Percentiles rank a stretch among this genome's conserved stretches.
Evolutionary conservation across 345 rosid genomes (phyloP).

Genomic region (Eucalyptus sp.): DNA sequence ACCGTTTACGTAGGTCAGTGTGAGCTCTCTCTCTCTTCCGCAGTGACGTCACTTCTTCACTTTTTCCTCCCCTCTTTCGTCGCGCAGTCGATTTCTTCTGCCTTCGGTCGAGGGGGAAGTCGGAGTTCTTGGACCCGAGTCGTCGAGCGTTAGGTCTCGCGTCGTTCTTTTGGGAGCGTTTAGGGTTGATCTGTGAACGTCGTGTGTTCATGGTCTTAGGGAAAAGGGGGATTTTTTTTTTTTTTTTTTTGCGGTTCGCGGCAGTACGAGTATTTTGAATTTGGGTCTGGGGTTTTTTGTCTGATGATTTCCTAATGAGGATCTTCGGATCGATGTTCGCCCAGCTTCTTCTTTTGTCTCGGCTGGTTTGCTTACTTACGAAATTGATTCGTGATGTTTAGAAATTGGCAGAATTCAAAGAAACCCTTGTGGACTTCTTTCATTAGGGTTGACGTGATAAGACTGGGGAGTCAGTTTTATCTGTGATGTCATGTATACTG

Average conservation of each 20-base stretch:
- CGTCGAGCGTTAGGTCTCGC: neutral
- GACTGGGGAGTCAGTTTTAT: neutral
- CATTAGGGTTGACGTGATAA: neutral
- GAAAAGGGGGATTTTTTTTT: neutral
- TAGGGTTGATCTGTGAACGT: neutral
- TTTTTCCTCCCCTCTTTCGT: neutral
- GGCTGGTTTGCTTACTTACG: neutral
- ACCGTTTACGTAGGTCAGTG: constrained; percentile 44
- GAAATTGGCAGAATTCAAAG: neutral
- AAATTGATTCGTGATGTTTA: neutral
- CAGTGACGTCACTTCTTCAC: neutral
- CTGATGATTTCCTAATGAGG: neutral
- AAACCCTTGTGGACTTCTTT: neutral
- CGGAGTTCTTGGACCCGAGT: neutral
- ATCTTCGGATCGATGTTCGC: neutral
- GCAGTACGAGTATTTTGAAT: neutral
- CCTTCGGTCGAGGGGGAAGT: neutral
- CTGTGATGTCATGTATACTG: neutral
- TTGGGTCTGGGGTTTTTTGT: neutral
- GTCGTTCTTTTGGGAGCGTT: neutral
- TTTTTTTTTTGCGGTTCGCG: neutral
- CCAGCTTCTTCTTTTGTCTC: neutral
- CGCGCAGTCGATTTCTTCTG: neutral
- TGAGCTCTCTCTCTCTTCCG: neutral
- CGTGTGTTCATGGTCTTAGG: neutral